A percentile compares a stretch with the other conserved stretches of the same genome.
phyloP scores from a whole-genome alignment of 495 filamentous ascomycete genomes.

The Aspergillus baeticus region DNA sequence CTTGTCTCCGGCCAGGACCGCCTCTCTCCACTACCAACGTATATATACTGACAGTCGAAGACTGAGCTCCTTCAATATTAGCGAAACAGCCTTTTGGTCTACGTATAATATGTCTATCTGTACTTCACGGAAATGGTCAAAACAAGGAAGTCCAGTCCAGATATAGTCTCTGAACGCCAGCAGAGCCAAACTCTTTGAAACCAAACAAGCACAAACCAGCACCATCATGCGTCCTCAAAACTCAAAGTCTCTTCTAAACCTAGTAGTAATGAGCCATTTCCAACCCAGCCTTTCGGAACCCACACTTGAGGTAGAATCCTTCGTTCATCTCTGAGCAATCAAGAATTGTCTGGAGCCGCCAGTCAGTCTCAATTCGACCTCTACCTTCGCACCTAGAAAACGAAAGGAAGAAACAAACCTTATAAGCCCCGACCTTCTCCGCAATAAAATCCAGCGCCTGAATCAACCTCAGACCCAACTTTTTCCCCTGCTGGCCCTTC shows the following conservation, averaged over 20 bases:
- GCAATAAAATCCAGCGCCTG: conserved; percentile 90
- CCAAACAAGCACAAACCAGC: neutral
- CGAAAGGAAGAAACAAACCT: conserved; percentile 52
- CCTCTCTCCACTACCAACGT: no score
- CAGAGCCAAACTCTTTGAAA: neutral
- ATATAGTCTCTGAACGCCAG: conserved; percentile 4
- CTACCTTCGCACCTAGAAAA: neutral
- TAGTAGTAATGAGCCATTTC: conserved; percentile 98
- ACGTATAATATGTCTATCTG: conserved; percentile 5
- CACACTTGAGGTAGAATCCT: conserved; percentile 98
- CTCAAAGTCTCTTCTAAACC: neutral
- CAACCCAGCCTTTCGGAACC: conserved; percentile 86
- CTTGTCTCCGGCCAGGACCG: no score
- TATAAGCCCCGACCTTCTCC: conserved; percentile 85
- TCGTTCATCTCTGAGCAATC: conserved; percentile 85
- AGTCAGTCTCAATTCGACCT: no score
- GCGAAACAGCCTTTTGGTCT: neutral
- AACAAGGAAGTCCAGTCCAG: neutral
- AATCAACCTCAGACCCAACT: conserved; percentile 87
- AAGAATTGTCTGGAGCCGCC: conserved; percentile 56
- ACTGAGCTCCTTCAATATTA: no score
- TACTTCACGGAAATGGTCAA: neutral
- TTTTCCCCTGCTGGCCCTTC: conserved; percentile 94
- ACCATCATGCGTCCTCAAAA: neutral
- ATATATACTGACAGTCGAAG: no score